Evolutionary conservation across 306 rosid species (phyloP), one percentile per base, ranked within the genome.

Genomic region (Prunus kanzakura): DNA sequence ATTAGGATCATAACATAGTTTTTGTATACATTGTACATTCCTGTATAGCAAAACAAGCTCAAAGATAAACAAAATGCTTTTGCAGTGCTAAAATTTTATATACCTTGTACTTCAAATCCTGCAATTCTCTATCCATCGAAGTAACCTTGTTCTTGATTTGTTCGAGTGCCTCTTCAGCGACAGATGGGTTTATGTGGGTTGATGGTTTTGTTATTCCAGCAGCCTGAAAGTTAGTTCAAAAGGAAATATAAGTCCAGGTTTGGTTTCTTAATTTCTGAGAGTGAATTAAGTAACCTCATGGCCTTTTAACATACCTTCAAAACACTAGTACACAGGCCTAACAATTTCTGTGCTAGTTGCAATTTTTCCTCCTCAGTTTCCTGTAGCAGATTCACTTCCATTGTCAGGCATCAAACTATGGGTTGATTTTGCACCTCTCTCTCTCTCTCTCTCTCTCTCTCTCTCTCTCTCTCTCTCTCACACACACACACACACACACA

Each of bases 51-150:
- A 70, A 75, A 11, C 22, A 29, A 11, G 5, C 7, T 11, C 64
- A 16, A 27, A 47, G 11, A 29, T 22, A 32, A 23, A 18, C 20
- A 3, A 19, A 22, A 38, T 38, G 62, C 15, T 14, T 41, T 18
- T 64, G 8, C 18, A 35, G 22, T n/a, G 43, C 43, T 9, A 3
- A 60, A 27, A 5, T 43, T 65, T 5, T 69, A 25, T 55, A 35
- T 84, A 93, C 98, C 97, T 92, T 94, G 69, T 81, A 83, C 88
- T 84, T 92, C 80, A 92, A 84, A 76, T 89, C 91, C 67, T 88
- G 76, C 63, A 78, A 81, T 80, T 94, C 96, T 87, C 85, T 87
- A 81, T 94, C 97, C 80, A 89, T 82, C 49, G 82, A 79, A 25
- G 88, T 41, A 69, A 90, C 75, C 82, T 73, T 87, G 69, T 83